Percentiles rank a stretch among this genome's conserved stretches.
Conservation (phyloP, 495 filamentous ascomycete genomes). For the Daldinia bambusicola region DNA sequence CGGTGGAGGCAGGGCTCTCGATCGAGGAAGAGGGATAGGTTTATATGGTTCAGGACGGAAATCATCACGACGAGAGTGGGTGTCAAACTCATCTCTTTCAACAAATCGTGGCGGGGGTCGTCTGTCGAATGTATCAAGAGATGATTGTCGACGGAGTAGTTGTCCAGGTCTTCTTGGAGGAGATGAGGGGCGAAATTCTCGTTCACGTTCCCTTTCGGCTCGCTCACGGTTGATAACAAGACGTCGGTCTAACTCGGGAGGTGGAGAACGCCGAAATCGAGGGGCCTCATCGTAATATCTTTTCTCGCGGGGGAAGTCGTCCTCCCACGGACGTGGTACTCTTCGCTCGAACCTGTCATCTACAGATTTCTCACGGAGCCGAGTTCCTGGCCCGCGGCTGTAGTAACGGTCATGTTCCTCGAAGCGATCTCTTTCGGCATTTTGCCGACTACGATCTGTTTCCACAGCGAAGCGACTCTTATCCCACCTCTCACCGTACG, state of each 20-base stretch:
- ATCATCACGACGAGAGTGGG: slow-evolving; percentile 52
- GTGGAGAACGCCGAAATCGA: slow-evolving; percentile 47
- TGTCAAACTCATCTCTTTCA: slow-evolving; percentile 60
- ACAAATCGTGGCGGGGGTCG: slow-evolving; percentile 59
- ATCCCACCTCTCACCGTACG: slow-evolving; percentile 56
- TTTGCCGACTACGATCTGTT: slow-evolving; percentile 33
- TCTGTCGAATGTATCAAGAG: slow-evolving; percentile 62
- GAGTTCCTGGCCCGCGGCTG: slow-evolving; percentile 30
- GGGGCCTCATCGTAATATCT: slow-evolving; percentile 54
- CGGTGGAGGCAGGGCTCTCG: slow-evolving; percentile 56
- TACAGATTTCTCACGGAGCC: slow-evolving; percentile 46
- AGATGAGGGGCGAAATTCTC: slow-evolving; percentile 50
- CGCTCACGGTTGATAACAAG: slow-evolving; percentile 51
- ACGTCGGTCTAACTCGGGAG: slow-evolving; percentile 49
- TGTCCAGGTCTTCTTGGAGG: slow-evolving; percentile 49
- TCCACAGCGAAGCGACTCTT: slow-evolving; percentile 53
- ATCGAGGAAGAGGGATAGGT: slow-evolving; percentile 64
- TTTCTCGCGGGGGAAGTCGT: slow-evolving; percentile 51
- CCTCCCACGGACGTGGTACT: slow-evolving; percentile 50
- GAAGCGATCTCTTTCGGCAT: slow-evolving; percentile 46
- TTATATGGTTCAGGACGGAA: slow-evolving; percentile 62
- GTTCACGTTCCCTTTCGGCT: slow-evolving; percentile 47
- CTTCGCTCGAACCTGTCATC: slow-evolving; percentile 50
- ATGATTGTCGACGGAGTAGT: slow-evolving; percentile 56
- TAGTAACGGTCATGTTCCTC: slow-evolving; percentile 52